A percentile compares a stretch with the other conserved stretches of the same genome.
These are phyloP conservation scores for Byssoonygena ceratinophila DNA, from an alignment of 2,329 filamentous ascomycete species.

Conservation along the genomic window DNA sequence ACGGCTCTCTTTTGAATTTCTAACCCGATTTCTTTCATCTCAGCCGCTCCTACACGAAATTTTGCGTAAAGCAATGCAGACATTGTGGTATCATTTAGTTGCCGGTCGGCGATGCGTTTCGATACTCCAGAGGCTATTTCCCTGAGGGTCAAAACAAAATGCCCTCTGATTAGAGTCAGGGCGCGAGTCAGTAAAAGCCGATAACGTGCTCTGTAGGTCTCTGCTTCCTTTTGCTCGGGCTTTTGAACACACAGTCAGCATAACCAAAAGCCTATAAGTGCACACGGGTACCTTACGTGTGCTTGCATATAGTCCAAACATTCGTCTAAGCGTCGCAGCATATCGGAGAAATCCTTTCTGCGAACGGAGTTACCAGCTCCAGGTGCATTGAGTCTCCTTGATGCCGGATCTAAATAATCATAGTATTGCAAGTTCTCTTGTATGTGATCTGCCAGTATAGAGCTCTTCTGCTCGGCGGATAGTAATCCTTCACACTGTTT, in stretches of 20 bases:
- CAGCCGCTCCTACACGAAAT: conserved; percentile 55
- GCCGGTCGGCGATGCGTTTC: conserved; percentile 54
- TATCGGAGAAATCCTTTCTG: conserved; percentile 73
- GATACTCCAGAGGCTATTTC: conserved; percentile 53
- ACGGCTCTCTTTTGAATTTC: conserved; percentile 59
- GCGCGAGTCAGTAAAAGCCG: conserved; percentile 64
- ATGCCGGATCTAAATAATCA: conserved; percentile 82
- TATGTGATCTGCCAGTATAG: conserved; percentile 70
- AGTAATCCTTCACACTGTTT: conserved; percentile 83
- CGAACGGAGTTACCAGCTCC: conserved; percentile 79
- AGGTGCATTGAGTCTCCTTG: conserved; percentile 79
- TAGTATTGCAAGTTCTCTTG: conserved; percentile 91
- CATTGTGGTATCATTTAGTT: conserved; percentile 60
- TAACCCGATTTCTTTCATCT: conserved; percentile 54
- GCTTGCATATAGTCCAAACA: conserved; percentile 87
- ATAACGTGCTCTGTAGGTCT: conserved; percentile 79
- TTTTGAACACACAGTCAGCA: conserved; percentile 30
- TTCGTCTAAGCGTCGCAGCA: conserved; percentile 75
- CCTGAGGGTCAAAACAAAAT: conserved; percentile 53
- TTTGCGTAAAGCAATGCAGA: conserved; percentile 62
- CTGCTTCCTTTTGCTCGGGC: conserved; percentile 76
- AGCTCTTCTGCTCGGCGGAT: conserved; percentile 66
- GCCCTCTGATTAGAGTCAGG: conserved; percentile 55
- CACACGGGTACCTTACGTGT: conserved; percentile 50
- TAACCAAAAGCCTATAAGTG: not conserved